A percentile compares a stretch with the other conserved stretches of the same genome.
Evolutionary conservation across 805 yeast species (phyloP).

Genomic region (Saturnispora diversa): DNA sequence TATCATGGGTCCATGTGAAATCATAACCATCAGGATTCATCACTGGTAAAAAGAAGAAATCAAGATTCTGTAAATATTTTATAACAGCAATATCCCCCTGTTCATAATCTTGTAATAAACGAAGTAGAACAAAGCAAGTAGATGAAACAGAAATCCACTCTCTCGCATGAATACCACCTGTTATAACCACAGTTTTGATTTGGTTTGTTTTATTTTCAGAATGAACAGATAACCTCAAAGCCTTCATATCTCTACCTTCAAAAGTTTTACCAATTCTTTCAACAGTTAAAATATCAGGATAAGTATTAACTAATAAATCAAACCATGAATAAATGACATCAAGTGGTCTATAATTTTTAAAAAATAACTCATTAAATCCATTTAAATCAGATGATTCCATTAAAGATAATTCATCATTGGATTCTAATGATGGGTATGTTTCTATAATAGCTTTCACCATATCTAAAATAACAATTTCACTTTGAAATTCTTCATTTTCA

Average conservation of each 20-base stretch:
- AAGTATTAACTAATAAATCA: constrained; percentile 49
- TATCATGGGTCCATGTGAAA: constrained; percentile 69
- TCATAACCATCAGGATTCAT: constrained; percentile 89
- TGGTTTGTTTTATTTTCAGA: constrained; percentile 23
- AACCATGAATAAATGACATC: constrained; percentile 68
- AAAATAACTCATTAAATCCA: constrained; percentile 44
- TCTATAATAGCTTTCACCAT: constrained; percentile 50
- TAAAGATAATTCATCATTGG: constrained; percentile 4
- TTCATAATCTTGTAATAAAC: constrained; percentile 42
- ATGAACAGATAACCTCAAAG: constrained; percentile 52
- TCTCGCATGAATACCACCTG: constrained; percentile 84
- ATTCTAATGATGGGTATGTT: constrained; percentile 36
- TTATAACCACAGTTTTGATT: constrained; percentile 59
- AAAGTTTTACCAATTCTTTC: constrained; percentile 68
- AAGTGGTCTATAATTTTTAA: constrained; percentile 60
- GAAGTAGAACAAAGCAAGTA: constrained; percentile 47
- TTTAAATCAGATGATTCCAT: not conserved
- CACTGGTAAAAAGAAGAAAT: constrained; percentile 73
- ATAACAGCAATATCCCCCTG: constrained; percentile 33
- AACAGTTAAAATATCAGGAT: constrained; percentile 53
- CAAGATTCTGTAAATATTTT: constrained; percentile 47
- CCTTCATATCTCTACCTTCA: constrained; percentile 66
- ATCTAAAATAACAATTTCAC: constrained; percentile 45
- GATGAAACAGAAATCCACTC: constrained; percentile 82
- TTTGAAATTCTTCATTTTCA: constrained; percentile 19